A percentile compares a stretch with the other conserved stretches of the same genome.
Evolutionary conservation across 2,329 filamentous ascomycete species (phyloP).

Genomic region (Aspergillus awamori): DNA sequence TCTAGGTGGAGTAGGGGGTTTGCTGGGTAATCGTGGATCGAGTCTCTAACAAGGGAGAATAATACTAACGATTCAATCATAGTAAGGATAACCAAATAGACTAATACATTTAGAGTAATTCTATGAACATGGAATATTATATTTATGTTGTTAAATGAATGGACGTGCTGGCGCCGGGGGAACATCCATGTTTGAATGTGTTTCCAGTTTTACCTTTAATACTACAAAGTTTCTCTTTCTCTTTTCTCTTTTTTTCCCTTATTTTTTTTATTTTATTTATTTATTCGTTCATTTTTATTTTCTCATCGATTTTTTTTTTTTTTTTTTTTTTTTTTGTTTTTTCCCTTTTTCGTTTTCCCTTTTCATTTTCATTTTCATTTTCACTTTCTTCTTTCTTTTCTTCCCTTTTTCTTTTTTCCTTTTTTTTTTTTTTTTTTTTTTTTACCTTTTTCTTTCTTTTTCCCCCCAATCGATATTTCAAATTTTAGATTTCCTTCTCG

Average conservation of each 20-base stretch:
- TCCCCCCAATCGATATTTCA: too few species aligned
- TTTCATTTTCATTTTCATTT: not conserved
- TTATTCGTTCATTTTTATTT: not conserved
- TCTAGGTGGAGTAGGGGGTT: slow-evolving; percentile 27
- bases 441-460: too few species aligned
- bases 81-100: not conserved
- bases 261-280: not conserved
- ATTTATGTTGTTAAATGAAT: not conserved
- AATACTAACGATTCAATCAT: slow-evolving; percentile 3
- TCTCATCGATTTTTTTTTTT: not conserved
- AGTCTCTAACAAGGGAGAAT: slow-evolving; percentile 21
- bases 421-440: too few species aligned
- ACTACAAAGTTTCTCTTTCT: slow-evolving; percentile 6
- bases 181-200: slow-evolving; percentile 7
- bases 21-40: slow-evolving; percentile 27
- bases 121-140: not conserved
- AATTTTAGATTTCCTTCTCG: too few species aligned
- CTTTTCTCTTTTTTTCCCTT: not conserved
- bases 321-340: not conserved
- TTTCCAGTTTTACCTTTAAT: slow-evolving; percentile 6
- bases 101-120: not conserved
- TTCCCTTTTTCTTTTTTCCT: too few species aligned
- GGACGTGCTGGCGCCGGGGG: slow-evolving; percentile 11
- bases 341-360: not conserved
- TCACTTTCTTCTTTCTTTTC: too few species aligned